Conservation (phyloP, 1,284 basidiomycete species). For the Crepidotus sp. region DNA sequence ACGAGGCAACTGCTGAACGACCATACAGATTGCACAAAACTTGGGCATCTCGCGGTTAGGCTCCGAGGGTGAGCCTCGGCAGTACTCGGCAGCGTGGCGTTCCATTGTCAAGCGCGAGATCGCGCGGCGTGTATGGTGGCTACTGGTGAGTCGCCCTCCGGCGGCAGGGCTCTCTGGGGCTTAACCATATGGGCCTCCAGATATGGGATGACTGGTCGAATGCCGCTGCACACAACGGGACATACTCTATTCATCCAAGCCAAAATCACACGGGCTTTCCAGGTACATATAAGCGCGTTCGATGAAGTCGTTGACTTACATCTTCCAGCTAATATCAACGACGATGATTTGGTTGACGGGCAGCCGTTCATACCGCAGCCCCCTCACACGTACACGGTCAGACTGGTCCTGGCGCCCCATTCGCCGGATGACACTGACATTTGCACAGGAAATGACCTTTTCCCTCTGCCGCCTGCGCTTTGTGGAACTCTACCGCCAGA, state of each 20-base stretch:
- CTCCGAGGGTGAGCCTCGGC: constrained; percentile 18
- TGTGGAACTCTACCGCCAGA: constrained; percentile 18
- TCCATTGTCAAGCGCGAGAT: constrained; percentile 21
- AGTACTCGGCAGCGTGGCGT: constrained; percentile 19
- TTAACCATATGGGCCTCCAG: constrained; percentile 4
- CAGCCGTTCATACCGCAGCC: constrained; percentile 4
- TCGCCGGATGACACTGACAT: background rate
- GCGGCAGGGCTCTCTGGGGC: no score
- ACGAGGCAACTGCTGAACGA: background rate
- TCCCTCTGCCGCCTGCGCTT: constrained; percentile 19
- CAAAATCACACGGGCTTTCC: constrained; percentile 22
- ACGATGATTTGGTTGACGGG: constrained; percentile 20
- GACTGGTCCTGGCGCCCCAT: background rate
- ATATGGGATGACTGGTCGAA: constrained; percentile 23
- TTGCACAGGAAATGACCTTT: constrained; percentile 20
- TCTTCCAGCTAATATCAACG: constrained; percentile 19
- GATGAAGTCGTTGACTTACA: background rate
- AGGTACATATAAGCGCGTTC: background rate
- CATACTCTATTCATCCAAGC: constrained; percentile 21
- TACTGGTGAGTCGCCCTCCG: constrained; percentile 16
- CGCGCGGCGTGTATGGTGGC: constrained; percentile 22
- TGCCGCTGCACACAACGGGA: constrained; percentile 22
- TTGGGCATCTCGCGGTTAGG: constrained; percentile 21
- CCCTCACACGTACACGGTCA: constrained; percentile 8
- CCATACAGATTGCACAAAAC: constrained; percentile 21